Percentiles rank a stretch among this genome's conserved stretches.
These are phyloP conservation scores for Cercophora scortea DNA, from an alignment of 495 filamentous ascomycete species.

Conservation along the genomic window DNA sequence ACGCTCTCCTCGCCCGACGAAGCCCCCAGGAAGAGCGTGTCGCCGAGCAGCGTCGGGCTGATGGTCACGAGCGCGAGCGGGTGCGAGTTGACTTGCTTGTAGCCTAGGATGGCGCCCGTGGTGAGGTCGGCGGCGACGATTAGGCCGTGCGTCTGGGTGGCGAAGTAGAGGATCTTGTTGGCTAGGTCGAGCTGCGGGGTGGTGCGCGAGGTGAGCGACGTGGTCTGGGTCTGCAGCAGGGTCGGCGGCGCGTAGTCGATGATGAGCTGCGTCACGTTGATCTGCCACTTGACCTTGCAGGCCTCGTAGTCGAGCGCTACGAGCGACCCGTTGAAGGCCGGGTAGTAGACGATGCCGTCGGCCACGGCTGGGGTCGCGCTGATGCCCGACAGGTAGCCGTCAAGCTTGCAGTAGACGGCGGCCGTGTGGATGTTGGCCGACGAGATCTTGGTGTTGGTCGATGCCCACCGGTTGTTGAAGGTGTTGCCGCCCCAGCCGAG, in stretches of 20 bases:
- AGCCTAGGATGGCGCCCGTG: slow-evolving; percentile 15
- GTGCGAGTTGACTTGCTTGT: slow-evolving; percentile 21
- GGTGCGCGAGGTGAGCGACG: slow-evolving; percentile 5
- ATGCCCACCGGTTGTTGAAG: slow-evolving; percentile 23
- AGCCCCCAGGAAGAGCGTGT: slow-evolving; percentile 21
- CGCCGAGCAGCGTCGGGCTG: slow-evolving; percentile 20
- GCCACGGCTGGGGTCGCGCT: slow-evolving; percentile 21
- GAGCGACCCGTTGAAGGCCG: slow-evolving; percentile 27
- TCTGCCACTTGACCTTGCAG: slow-evolving; percentile 24
- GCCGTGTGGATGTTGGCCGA: slow-evolving; percentile 12
- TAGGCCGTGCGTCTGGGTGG: slow-evolving; percentile 21
- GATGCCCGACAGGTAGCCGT: slow-evolving; percentile 11
- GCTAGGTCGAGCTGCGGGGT: slow-evolving; percentile 20
- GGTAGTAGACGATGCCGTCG: slow-evolving; percentile 23
- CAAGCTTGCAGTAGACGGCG: slow-evolving; percentile 12
- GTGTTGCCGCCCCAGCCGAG: slow-evolving; percentile 3
- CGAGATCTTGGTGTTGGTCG: slow-evolving; percentile 11
- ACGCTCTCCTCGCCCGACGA: slow-evolving; percentile 21
- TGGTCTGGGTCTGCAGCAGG: background rate
- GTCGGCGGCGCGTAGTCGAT: slow-evolving; percentile 7
- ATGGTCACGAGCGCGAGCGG: slow-evolving; percentile 23
- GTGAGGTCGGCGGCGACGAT: slow-evolving; percentile 25
- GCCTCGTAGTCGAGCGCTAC: slow-evolving; percentile 23
- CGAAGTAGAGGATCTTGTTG: slow-evolving; percentile 23
- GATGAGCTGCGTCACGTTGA: slow-evolving; percentile 22